A percentile compares a stretch with the other conserved stretches of the same genome.
phyloP scores from a whole-genome alignment of 805 yeast species.

The Ogataea philodendri region DNA sequence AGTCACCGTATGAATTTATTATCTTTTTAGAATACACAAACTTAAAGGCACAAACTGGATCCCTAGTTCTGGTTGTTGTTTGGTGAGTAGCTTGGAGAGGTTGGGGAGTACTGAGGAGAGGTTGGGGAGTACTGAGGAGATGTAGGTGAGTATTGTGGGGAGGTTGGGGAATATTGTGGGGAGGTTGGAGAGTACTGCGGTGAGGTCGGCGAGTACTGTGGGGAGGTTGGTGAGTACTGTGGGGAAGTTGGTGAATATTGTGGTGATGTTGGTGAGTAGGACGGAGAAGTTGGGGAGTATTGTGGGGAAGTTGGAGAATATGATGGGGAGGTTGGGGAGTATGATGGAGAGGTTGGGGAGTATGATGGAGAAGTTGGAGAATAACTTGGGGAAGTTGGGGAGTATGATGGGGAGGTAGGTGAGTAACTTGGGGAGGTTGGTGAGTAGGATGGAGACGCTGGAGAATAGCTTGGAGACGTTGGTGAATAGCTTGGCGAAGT shows the following conservation, averaged over 20 bases:
- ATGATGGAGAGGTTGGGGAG: constrained; percentile 76
- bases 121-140: constrained; percentile 68
- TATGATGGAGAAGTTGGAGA: constrained; percentile 72
- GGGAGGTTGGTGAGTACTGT: constrained; percentile 73
- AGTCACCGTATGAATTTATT: constrained; percentile 11
- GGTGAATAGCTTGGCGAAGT: constrained; percentile 57
- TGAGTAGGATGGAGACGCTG: constrained; percentile 71
- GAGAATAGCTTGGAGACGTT: constrained; percentile 67
- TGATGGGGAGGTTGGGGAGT: constrained; percentile 71
- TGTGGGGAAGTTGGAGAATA: constrained; percentile 59
- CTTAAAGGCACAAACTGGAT: constrained; percentile 16
- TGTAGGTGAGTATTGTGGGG: constrained; percentile 74
- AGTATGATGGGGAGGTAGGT: constrained; percentile 72
- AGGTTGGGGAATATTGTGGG: constrained; percentile 72
- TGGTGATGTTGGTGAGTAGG: constrained; percentile 79
- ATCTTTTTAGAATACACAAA: constrained; percentile 19
- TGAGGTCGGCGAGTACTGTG: constrained; percentile 74
- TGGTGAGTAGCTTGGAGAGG: constrained; percentile 74
- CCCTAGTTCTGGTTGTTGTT: constrained; percentile 30
- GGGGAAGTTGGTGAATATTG: constrained; percentile 75
- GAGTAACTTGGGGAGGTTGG: constrained; percentile 62
- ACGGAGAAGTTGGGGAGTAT: constrained; percentile 67
- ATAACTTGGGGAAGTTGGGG: constrained; percentile 69
- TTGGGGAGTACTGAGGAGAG: constrained; percentile 62
- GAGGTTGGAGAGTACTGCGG: constrained; percentile 78